Conservation (phyloP, 352 stramenopile genomes). For the Phytopythium aichiense region DNA sequence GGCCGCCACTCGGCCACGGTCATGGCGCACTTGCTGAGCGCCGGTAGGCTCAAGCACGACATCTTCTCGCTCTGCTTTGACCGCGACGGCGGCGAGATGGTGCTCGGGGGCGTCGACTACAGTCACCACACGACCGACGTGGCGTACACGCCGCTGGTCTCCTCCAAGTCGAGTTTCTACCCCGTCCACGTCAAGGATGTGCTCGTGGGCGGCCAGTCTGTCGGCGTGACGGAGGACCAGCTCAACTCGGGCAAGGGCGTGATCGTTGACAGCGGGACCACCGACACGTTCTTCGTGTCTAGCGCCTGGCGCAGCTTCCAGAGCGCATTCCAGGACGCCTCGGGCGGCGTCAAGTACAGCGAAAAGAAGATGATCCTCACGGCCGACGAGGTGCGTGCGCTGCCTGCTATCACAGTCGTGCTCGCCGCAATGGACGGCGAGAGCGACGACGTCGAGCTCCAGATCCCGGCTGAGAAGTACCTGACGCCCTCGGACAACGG, state of each 20-base stretch:
- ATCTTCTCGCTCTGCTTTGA: constrained; percentile 85
- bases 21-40: constrained; percentile 63
- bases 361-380: constrained; percentile 52
- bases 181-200: constrained; percentile 82
- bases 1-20: constrained; percentile 60
- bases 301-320: constrained; percentile 48
- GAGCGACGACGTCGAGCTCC: constrained; percentile 54
- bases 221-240: constrained; percentile 31
- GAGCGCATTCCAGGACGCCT: constrained; percentile 37
- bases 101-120: constrained; percentile 78
- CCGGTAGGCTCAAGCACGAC: constrained; percentile 47
- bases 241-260: constrained; percentile 75
- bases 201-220: constrained; percentile 42
- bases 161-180: constrained; percentile 57
- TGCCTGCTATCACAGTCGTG: constrained; percentile 70
- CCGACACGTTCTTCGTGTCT: constrained; percentile 75
- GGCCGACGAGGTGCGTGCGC: constrained; percentile 23
- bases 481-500: constrained; percentile 45
- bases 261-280: constrained; percentile 86
- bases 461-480: constrained; percentile 65
- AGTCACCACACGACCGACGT: constrained; percentile 61
- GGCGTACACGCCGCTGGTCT: constrained; percentile 59
- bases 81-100: constrained; percentile 54
- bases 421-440: constrained; percentile 43
- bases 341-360: constrained; percentile 48